Conservation (phyloP, 2,329 filamentous ascomycete genomes). For the Colletotrichum phormii region DNA sequence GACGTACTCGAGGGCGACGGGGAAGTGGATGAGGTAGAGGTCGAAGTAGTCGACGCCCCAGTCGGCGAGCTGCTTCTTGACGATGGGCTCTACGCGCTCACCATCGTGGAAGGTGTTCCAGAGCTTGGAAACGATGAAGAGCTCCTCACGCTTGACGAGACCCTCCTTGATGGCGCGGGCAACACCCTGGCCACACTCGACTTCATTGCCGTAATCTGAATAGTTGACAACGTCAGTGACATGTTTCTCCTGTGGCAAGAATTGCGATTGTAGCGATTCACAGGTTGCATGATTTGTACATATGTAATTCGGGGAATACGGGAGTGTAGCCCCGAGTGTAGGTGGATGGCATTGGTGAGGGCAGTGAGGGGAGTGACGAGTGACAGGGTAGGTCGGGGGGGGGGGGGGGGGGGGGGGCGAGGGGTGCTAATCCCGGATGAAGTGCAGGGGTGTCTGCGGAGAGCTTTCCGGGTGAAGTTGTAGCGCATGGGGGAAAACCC, state of each 20-base stretch:
- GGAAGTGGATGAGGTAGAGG: conserved; percentile 91
- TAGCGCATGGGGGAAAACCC: conserved; percentile 18
- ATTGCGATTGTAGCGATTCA: background rate
- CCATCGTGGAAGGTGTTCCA: conserved; percentile 93
- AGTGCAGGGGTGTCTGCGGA: conserved; percentile 18
- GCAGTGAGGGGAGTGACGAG: background rate
- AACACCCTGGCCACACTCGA: conserved; percentile 80
- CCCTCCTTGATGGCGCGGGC: conserved; percentile 84
- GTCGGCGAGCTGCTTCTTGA: conserved; percentile 81
- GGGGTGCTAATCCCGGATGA: conserved; percentile 10
- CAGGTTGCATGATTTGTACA: background rate
- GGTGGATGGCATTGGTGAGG: background rate
- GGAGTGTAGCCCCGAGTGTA: conserved; percentile 20
- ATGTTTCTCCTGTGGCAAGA: background rate
- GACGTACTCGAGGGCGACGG: conserved; percentile 86
- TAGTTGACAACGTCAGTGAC: conserved; percentile 4
- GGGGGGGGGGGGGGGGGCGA: too few species aligned
- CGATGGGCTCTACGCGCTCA: conserved; percentile 81
- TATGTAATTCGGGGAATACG: conserved; percentile 13
- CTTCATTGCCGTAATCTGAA: conserved; percentile 85
- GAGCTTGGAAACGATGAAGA: conserved; percentile 93
- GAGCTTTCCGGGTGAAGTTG: conserved; percentile 31
- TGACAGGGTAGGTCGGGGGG: conserved; percentile 4
- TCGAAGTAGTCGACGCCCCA: conserved; percentile 92
- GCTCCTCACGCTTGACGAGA: conserved; percentile 84